Percentiles rank a stretch among this genome's conserved stretches.
These are phyloP conservation scores for Citrus australasica DNA, from an alignment of 345 rosid genomes.

Conservation along the genomic window DNA sequence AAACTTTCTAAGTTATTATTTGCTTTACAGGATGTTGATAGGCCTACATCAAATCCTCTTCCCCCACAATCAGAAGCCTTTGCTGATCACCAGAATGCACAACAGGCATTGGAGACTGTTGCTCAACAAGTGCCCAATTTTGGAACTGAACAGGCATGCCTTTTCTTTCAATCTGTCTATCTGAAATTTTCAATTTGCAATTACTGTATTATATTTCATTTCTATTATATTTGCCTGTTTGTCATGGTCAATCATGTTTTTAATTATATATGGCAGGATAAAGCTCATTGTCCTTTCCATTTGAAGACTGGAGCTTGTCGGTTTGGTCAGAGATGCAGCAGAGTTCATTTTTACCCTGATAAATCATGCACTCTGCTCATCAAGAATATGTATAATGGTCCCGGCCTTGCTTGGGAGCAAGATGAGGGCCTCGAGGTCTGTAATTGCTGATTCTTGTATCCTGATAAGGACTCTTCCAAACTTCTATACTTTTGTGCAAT, in stretches of 20 bases:
- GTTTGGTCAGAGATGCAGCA: constrained; percentile 92
- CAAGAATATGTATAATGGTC: constrained; percentile 94
- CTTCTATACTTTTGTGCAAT: background rate
- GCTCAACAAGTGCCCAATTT: constrained; percentile 88
- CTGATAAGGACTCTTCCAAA: constrained; percentile 35
- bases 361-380: constrained; percentile 83
- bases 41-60: constrained; percentile 92
- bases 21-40: constrained; percentile 53
- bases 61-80: constrained; percentile 73
- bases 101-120: constrained; percentile 63
- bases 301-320: constrained; percentile 95
- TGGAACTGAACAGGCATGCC: constrained; percentile 85
- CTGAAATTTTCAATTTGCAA: background rate
- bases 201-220: background rate
- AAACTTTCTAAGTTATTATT: background rate
- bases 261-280: constrained; percentile 53
- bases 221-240: background rate
- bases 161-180: background rate
- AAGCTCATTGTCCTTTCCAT: constrained; percentile 98
- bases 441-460: constrained; percentile 82
- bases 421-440: constrained; percentile 99
- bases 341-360: constrained; percentile 92
- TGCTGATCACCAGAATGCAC: constrained; percentile 49
- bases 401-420: constrained; percentile 93
- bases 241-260: background rate